Evolutionary conservation across 2,329 filamentous ascomycete genomes (phyloP).

Genomic region (Hymenoscyphus fructigenus): DNA sequence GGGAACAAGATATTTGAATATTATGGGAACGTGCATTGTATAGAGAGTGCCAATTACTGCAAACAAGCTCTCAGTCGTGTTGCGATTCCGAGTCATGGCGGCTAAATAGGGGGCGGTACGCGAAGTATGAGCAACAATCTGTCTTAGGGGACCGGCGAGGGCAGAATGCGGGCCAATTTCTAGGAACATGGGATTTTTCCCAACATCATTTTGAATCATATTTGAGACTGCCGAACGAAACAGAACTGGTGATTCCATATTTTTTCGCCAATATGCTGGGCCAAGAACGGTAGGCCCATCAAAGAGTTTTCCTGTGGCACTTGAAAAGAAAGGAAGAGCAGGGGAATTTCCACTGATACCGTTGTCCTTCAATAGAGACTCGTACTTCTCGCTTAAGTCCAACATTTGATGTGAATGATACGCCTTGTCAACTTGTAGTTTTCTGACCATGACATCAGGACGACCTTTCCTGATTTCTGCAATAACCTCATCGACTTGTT

Average conservation of each 20-base stretch:
- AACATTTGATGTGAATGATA: constrained; percentile 35
- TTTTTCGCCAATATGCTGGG: constrained; percentile 14
- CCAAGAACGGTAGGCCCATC: not conserved
- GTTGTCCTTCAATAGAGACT: constrained; percentile 9
- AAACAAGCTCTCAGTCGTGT: not conserved
- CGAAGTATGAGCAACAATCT: constrained; percentile 18
- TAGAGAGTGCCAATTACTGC: constrained; percentile 7
- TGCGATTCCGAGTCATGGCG: not conserved
- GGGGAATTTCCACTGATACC: constrained; percentile 10
- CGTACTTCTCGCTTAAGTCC: constrained; percentile 7
- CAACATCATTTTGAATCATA: not conserved
- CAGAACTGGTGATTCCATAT: constrained; percentile 14
- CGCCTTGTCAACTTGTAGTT: constrained; percentile 28
- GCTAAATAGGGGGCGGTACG: not conserved
- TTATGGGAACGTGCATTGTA: not conserved
- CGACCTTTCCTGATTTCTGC: constrained; percentile 19
- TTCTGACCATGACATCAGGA: constrained; percentile 25
- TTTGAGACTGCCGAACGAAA: constrained; percentile 8
- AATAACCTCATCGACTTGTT: constrained; percentile 22
- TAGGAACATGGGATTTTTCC: constrained; percentile 3
- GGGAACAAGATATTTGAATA: not conserved
- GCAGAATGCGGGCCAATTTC: constrained; percentile 39
- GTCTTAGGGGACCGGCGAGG: constrained; percentile 33
- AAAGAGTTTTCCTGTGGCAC: constrained; percentile 31
- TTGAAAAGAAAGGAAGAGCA: constrained; percentile 15